A percentile compares a stretch with the other conserved stretches of the same genome.
phyloP scores from a whole-genome alignment of 2,329 filamentous ascomycete genomes.

The Thielaviopsis cerberus region DNA sequence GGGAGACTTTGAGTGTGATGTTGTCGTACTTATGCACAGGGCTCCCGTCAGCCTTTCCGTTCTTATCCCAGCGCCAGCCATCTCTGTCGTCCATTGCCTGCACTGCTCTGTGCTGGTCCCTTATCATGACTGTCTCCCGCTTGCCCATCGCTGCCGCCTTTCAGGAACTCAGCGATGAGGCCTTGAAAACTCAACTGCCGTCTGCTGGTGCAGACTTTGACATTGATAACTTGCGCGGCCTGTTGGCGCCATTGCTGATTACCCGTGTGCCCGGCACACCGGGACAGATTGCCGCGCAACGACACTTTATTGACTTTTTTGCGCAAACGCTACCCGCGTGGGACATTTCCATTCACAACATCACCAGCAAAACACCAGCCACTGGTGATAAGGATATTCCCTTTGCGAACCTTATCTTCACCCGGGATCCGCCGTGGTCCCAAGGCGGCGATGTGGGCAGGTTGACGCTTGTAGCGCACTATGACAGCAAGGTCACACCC shows the following conservation, averaged over 20 bases:
- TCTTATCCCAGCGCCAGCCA: background rate
- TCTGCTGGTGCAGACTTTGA: constrained; percentile 60
- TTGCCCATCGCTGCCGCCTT: constrained; percentile 18
- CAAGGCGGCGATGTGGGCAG: constrained; percentile 55
- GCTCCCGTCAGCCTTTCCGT: background rate
- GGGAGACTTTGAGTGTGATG: background rate
- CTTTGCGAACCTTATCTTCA: constrained; percentile 74
- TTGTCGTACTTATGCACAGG: background rate
- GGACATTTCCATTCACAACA: constrained; percentile 72
- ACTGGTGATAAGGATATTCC: constrained; percentile 53
- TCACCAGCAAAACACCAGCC: constrained; percentile 63
- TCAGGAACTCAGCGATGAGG: constrained; percentile 50
- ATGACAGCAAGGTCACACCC: constrained; percentile 67
- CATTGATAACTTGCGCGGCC: constrained; percentile 45
- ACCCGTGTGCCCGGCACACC: constrained; percentile 76
- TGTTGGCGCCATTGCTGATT: constrained; percentile 73
- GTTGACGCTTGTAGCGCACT: constrained; percentile 80
- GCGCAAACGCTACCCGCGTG: constrained; percentile 53
- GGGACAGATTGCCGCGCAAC: constrained; percentile 52
- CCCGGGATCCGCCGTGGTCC: constrained; percentile 72
- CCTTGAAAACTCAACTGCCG: constrained; percentile 47
- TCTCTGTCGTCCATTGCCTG: background rate
- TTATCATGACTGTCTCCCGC: background rate
- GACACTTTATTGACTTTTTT: constrained; percentile 77
- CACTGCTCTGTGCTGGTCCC: background rate